phyloP scores from a whole-genome alignment of 2,329 filamentous ascomycete species.

The Sporothrix schenckii region DNA sequence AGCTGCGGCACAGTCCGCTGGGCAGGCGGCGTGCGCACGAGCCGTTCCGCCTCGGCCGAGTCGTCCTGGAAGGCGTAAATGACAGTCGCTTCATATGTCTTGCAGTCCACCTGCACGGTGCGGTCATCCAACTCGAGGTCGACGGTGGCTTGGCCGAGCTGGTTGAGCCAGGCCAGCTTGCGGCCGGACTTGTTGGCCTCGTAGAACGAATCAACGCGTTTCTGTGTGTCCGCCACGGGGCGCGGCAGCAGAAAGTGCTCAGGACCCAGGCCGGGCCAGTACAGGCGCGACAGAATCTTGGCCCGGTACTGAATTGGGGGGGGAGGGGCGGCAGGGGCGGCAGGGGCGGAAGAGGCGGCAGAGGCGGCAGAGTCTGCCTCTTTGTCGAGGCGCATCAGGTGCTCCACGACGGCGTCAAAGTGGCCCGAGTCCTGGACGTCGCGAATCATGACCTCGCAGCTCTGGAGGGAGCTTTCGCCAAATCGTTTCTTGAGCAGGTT shows the following conservation, averaged over 20 bases:
- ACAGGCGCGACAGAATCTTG: conserved; percentile 87
- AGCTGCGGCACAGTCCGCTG: conserved; percentile 58
- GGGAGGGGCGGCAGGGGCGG: background rate
- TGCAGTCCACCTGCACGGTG: conserved; percentile 69
- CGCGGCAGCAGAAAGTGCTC: conserved; percentile 68
- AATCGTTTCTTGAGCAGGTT: conserved; percentile 87
- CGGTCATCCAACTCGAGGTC: conserved; percentile 84
- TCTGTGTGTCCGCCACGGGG: conserved; percentile 63
- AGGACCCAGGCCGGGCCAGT: conserved; percentile 82
- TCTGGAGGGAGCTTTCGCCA: conserved; percentile 81
- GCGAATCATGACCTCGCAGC: conserved; percentile 95
- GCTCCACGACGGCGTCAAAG: conserved; percentile 69
- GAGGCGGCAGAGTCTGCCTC: background rate
- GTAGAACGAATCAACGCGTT: conserved; percentile 73
- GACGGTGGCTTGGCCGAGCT: conserved; percentile 77
- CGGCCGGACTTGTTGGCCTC: conserved; percentile 78
- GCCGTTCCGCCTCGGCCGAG: conserved; percentile 37
- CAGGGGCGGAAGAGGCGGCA: background rate
- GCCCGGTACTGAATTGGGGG: conserved; percentile 62
- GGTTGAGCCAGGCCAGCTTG: conserved; percentile 86
- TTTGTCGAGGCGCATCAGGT: conserved; percentile 48
- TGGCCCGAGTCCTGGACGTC: conserved; percentile 83
- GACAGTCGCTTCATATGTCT: conserved; percentile 83
- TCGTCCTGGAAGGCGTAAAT: conserved; percentile 77
- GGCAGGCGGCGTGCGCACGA: conserved; percentile 39